Evolutionary conservation across 768 basidiomycete genomes (phyloP).

Genomic region (Chiua virens): DNA sequence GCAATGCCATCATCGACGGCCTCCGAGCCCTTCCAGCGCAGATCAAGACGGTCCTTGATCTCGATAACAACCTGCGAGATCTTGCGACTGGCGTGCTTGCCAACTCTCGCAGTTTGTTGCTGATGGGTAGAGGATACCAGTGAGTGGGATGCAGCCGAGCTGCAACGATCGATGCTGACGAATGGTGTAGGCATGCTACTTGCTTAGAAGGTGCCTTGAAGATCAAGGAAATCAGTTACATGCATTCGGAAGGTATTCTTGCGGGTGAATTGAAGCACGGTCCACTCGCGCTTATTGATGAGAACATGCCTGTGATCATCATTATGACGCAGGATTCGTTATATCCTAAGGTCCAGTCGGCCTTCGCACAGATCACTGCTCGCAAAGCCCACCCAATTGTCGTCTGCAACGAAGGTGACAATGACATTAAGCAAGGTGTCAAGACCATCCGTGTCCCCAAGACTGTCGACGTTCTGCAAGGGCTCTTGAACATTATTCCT

Average conservation of each 20-base stretch:
- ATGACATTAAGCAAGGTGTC: constrained; percentile 65
- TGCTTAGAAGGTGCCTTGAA: constrained; percentile 98
- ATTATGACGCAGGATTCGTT: constrained; percentile 99
- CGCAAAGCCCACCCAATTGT: constrained; percentile 96
- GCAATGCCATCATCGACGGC: constrained; percentile 91
- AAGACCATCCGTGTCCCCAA: constrained; percentile 93
- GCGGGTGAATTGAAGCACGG: constrained; percentile 99
- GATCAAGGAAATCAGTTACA: constrained; percentile 98
- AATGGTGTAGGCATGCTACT: constrained; percentile 70
- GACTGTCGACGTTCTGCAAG: constrained; percentile 94
- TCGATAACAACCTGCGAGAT: constrained; percentile 74
- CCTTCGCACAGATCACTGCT: constrained; percentile 95
- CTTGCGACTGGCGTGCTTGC: constrained; percentile 77
- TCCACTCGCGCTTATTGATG: constrained; percentile 95
- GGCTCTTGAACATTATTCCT: constrained; percentile 94
- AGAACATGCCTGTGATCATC: constrained; percentile 98
- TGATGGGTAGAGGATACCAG: constrained; percentile 99
- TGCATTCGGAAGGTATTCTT: constrained; percentile 69
- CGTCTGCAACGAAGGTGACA: constrained; percentile 92
- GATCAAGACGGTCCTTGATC: constrained; percentile 84
- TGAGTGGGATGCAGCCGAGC: constrained; percentile 35
- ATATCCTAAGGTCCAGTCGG: constrained; percentile 97
- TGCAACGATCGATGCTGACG: not conserved
- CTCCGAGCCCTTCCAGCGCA: constrained; percentile 87
- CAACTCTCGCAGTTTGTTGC: constrained; percentile 81